Conservation (phyloP, 2,329 filamentous ascomycete species). For the Exutisphaerella laricina region DNA sequence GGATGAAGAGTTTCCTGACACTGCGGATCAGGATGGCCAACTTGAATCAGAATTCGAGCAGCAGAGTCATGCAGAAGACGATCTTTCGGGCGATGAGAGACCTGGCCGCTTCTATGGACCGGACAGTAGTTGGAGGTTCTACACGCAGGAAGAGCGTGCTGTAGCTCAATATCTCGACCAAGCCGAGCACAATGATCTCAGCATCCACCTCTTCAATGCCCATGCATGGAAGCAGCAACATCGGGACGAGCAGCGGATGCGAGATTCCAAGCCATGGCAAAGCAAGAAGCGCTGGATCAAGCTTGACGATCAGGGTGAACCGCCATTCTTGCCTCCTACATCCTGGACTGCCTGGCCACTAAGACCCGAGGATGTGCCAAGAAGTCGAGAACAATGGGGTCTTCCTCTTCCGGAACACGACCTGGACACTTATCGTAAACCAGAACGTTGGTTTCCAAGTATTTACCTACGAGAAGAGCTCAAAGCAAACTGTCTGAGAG, state of each 20-base stretch:
- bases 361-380: slow-evolving; percentile 55
- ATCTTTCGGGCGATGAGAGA: slow-evolving; percentile 19
- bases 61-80: slow-evolving; percentile 1
- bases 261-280: slow-evolving; percentile 31
- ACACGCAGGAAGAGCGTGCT: slow-evolving; percentile 58
- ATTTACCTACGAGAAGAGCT: slow-evolving; percentile 64
- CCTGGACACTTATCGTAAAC: slow-evolving; percentile 13
- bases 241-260: slow-evolving; percentile 11
- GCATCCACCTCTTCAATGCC: slow-evolving; percentile 72
- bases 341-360: slow-evolving; percentile 86
- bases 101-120: slow-evolving; percentile 67
- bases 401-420: slow-evolving; percentile 24
- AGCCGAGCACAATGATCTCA: slow-evolving; percentile 60
- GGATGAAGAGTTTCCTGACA: slow-evolving; percentile 8
- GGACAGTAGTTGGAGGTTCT: slow-evolving; percentile 59
- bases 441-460: slow-evolving; percentile 46
- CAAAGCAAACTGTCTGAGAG: slow-evolving; percentile 58
- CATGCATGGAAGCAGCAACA: slow-evolving; percentile 59
- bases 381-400: slow-evolving; percentile 48
- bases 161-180: slow-evolving; percentile 60
- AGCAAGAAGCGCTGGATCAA: slow-evolving; percentile 39
- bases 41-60: slow-evolving; percentile 1
- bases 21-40: background rate
- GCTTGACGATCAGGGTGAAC: slow-evolving; percentile 28
- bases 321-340: slow-evolving; percentile 45